A percentile compares a stretch with the other conserved stretches of the same genome.
Evolutionary conservation across 2,329 filamentous ascomycete species (phyloP).

Genomic region (Hyphodiscus sp.): DNA sequence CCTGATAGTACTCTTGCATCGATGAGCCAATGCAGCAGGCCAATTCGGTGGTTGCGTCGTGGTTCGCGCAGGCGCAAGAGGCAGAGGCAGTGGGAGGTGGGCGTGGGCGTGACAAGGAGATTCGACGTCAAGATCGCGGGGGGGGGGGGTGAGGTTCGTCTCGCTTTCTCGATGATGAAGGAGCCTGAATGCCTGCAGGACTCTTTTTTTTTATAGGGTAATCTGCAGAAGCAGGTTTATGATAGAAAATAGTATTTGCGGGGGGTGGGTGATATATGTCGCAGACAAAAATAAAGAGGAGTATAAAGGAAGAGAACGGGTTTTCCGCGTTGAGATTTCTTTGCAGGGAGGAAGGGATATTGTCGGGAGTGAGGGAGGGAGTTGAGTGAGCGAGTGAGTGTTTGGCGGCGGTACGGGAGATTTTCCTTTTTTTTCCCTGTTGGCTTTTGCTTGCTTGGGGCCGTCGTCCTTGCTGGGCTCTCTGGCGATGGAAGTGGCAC

Average conservation of each 20-base stretch:
- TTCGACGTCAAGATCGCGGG: too few relatives aligned
- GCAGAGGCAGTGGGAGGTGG: not conserved
- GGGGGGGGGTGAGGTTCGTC: too few relatives aligned
- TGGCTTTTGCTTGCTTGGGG: too few relatives aligned
- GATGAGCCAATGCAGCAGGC: not conserved
- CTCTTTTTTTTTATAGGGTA: not conserved
- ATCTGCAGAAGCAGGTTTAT: not conserved
- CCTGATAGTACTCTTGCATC: not conserved
- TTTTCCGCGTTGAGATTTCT: not conserved
- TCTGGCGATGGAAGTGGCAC: too few relatives aligned
- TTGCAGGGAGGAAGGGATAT: not conserved
- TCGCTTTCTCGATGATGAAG: not conserved
- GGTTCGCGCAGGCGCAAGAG: not conserved
- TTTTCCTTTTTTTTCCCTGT: too few relatives aligned
- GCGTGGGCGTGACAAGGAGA: too few relatives aligned
- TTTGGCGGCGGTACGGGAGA: too few relatives aligned
- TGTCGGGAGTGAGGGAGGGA: not conserved
- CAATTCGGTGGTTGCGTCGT: not conserved
- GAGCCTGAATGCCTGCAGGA: not conserved
- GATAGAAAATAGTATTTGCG: not conserved
- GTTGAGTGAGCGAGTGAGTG: not conserved
- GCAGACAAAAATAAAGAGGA: not conserved
- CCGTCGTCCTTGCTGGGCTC: too few relatives aligned
- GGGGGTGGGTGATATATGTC: not conserved
- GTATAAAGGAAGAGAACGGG: not conserved